Evolutionary conservation across 2,329 filamentous ascomycete species (phyloP), one percentile per base, ranked within the genome.

Genomic region (Diaporthe batatas): DNA sequence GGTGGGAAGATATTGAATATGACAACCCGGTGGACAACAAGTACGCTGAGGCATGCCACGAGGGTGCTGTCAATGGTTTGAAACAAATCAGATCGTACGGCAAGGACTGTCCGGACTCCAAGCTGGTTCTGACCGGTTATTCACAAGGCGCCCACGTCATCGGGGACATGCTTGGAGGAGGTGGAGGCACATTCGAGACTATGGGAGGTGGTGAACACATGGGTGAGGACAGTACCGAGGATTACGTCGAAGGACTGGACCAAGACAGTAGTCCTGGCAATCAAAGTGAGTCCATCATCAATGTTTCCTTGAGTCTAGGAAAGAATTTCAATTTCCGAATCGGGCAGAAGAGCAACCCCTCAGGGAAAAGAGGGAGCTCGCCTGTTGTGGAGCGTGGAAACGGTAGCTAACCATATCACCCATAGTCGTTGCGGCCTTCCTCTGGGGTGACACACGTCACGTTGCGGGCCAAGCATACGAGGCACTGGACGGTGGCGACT

Each of bases 391-490:
- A 18, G 16, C 42, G 10, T 12, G 18, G 8, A 21, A 21, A 39
- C 2, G 16, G 8, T 53, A 3, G n/a, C 47, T 67, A 39, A 67
- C 62, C 18, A 14, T 5, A 2, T 11, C 12, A 21, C 14, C 3
- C 25, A 53, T 8, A 67, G 62, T 67, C 34, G 47, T 67, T 10
- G 62, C 62, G n/a, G 62, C 62, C 3, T 67, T 67, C 47, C 68
- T 72, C 53, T 72, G 59, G 53, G 70, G 70, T 12, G 70, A 72
- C 16, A 67, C 51, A n/a, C 70, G 70, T 16, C 49, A 72, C 11
- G 32, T 25, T 11, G 70, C 70, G 18, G 62, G 62, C 42, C 70
- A 72, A 32, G 42, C 64, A 8, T 72, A 59, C 53, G 67, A 72
- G 29, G 62, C 49, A 23, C 39, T 72, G 12, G 62, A 72, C 34